These are phyloP conservation scores for Agapanthus africanus DNA, from an alignment of 106 monocot species.

Conservation along the genomic window DNA sequence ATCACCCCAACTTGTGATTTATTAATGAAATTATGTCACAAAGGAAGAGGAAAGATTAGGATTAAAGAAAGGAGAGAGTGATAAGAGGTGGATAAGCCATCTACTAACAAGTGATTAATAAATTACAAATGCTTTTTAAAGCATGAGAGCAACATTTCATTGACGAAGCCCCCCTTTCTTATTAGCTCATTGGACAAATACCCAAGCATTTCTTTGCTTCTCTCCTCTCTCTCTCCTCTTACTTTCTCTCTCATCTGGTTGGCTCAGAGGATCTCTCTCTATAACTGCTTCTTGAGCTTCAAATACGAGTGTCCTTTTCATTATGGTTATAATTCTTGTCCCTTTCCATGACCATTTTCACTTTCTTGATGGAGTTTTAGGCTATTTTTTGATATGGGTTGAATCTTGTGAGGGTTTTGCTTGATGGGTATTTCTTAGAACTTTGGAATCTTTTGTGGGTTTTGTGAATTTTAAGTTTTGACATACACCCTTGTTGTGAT, in stretches of 20 bases:
- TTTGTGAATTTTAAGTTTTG: slow-evolving; percentile 1
- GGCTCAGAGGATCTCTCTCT: not conserved
- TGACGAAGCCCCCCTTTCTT: not conserved
- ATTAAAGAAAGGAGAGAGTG: not conserved
- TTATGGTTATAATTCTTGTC: too few relatives aligned
- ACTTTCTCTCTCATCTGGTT: not conserved
- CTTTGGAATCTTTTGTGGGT: not conserved
- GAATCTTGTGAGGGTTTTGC: not conserved
- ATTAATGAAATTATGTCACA: too few relatives aligned
- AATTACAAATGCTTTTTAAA: not conserved
- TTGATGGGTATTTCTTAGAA: not conserved
- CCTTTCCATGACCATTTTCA: not conserved
- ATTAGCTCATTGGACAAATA: not conserved
- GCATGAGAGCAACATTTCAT: not conserved
- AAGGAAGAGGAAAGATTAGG: not conserved
- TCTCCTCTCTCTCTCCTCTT: not conserved
- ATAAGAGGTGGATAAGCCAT: slow-evolving; percentile 2
- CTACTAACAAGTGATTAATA: not conserved
- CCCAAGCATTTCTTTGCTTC: not conserved
- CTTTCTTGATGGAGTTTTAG: not conserved
- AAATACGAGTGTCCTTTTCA: slow-evolving; percentile 10
- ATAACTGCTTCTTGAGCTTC: slow-evolving; percentile 6
- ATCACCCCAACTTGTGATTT: not conserved
- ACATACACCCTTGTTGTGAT: too few relatives aligned
- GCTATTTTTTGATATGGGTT: not conserved